Evolutionary conservation across 148 eudicot species (phyloP).

Genomic region (Silene latifolia): DNA sequence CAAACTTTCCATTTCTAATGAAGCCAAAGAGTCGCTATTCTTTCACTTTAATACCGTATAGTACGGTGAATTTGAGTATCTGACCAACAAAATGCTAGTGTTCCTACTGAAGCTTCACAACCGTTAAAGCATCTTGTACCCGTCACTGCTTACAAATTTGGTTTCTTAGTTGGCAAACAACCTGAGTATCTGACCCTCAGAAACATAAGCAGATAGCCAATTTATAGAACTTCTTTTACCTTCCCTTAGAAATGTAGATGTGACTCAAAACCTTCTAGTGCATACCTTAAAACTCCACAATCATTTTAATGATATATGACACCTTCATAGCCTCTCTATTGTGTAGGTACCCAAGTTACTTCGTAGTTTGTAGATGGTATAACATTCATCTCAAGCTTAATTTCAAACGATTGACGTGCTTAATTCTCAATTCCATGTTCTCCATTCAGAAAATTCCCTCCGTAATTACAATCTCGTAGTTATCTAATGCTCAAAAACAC

Average conservation of each 20-base stretch:
- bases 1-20: too few relatives aligned
- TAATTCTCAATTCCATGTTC: too few relatives aligned
- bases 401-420: neutral
- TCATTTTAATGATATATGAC: neutral
- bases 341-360: neutral
- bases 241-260: neutral
- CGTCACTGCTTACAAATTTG: neutral
- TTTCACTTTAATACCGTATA: too few relatives aligned
- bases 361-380: neutral
- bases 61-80: too few relatives aligned
- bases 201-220: neutral
- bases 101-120: neutral
- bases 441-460: too few relatives aligned
- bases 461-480: too few relatives aligned
- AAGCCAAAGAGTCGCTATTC: too few relatives aligned
- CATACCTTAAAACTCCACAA: neutral
- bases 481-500: too few relatives aligned
- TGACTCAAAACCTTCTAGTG: neutral
- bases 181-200: neutral
- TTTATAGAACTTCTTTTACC: neutral
- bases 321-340: neutral
- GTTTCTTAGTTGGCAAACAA: neutral
- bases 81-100: neutral
- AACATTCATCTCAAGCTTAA: neutral
- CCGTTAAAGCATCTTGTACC: neutral